A percentile compares a stretch with the other conserved stretches of the same genome.
phyloP scores from a whole-genome alignment of 1,284 basidiomycete genomes.

The Pulchroboletus neoregius region DNA sequence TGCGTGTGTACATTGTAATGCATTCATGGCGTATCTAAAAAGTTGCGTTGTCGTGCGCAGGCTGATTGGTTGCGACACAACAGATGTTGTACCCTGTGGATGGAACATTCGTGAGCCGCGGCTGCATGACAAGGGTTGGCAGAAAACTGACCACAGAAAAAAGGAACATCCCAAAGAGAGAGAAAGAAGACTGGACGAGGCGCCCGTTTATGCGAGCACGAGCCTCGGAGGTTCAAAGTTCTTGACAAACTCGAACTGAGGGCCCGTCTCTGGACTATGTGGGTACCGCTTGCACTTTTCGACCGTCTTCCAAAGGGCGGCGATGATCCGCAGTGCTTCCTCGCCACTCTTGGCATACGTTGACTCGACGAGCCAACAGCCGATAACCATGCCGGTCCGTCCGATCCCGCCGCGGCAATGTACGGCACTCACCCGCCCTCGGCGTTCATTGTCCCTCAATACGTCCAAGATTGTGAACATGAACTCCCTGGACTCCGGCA shows the following conservation, averaged over 20 bases:
- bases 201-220: slow-evolving; percentile 18
- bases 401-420: slow-evolving; percentile 77
- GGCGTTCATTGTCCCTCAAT: slow-evolving; percentile 51
- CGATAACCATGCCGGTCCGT: slow-evolving; percentile 69
- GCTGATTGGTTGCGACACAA: slow-evolving; percentile 1
- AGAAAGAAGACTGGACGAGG: neutral
- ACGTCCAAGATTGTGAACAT: slow-evolving; percentile 56
- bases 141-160: slow-evolving; percentile 6
- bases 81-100: slow-evolving; percentile 8
- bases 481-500: slow-evolving; percentile 53
- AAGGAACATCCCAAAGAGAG: neutral
- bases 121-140: too few relatives aligned
- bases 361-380: slow-evolving; percentile 73
- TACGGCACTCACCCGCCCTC: slow-evolving; percentile 57
- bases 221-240: slow-evolving; percentile 39
- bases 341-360: slow-evolving; percentile 55
- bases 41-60: neutral
- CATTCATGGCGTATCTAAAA: slow-evolving; percentile 15
- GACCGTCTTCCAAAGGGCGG: slow-evolving; percentile 64
- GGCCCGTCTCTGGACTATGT: slow-evolving; percentile 72
- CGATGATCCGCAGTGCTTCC: slow-evolving; percentile 61
- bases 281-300: slow-evolving; percentile 72
- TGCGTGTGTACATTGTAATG: slow-evolving; percentile 28
- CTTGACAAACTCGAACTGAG: slow-evolving; percentile 68
- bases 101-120: neutral